Evolutionary conservation across 2,329 filamentous ascomycete species (phyloP).

Genomic region (Coniochaeta prunicola): DNA sequence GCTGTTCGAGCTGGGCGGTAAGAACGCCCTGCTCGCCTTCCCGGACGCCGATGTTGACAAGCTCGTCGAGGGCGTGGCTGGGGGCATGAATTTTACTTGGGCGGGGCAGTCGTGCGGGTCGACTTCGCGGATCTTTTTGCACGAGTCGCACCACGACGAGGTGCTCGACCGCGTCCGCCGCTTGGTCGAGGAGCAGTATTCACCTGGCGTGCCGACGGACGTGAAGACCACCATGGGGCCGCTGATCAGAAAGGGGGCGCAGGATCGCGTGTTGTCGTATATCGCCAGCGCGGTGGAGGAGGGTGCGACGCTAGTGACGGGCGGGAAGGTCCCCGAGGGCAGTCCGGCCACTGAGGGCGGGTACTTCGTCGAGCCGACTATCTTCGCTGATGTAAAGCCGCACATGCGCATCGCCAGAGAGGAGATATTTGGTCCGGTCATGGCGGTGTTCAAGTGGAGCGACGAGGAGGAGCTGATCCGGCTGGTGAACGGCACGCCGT

Average conservation of each 20-base stretch:
- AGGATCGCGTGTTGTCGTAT: conserved; percentile 55
- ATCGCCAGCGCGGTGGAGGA: conserved; percentile 54
- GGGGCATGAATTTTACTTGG: conserved; percentile 46
- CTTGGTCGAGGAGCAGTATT: conserved; percentile 39
- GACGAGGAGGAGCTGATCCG: conserved; percentile 41
- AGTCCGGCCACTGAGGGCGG: conserved; percentile 3
- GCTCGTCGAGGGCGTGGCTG: conserved; percentile 46
- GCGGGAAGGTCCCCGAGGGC: conserved; percentile 29
- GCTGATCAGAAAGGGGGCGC: conserved; percentile 56
- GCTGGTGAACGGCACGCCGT: conserved; percentile 45
- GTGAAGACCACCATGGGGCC: conserved; percentile 33
- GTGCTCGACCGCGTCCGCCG: conserved; percentile 51
- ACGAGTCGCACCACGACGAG: conserved; percentile 43
- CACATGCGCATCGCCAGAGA: conserved; percentile 30
- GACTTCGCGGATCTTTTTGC: conserved; percentile 48
- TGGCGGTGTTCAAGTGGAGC: conserved; percentile 43
- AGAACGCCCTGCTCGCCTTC: conserved; percentile 50
- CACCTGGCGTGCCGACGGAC: background rate
- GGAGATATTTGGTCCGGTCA: conserved; percentile 54
- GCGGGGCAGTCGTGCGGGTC: conserved; percentile 49
- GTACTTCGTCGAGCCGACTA: conserved; percentile 12
- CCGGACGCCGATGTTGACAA: conserved; percentile 55
- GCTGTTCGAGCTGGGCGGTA: conserved; percentile 38
- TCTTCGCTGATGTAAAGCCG: conserved; percentile 10
- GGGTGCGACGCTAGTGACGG: conserved; percentile 49